Evolutionary conservation across 257 asterid species (phyloP), one percentile per base, ranked within the genome.

Genomic region (Vinca minor): DNA sequence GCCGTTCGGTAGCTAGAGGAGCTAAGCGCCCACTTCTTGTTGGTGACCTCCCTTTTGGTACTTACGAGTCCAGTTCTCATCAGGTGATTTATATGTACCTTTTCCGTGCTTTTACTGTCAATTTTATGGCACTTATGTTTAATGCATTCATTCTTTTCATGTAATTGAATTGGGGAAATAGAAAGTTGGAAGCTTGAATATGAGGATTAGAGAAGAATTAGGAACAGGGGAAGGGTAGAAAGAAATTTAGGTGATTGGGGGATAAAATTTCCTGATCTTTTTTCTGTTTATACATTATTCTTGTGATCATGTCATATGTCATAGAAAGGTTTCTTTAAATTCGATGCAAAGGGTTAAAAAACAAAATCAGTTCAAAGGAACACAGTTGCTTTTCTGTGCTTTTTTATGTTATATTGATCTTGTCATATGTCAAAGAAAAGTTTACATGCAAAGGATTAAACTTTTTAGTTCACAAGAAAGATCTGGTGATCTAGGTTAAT

Each of bases 21-120:
- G 96, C 95, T 67, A 86, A 67, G 65, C 82, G 79, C n/a, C 93
- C 96, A 13, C 76, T 92, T 35, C 95, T 92, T 14, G 83, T 89
- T 6, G 95, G 95, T 54, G 98, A 92, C 72, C 73, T 92, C 60
- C 95, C 98, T 34, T 92, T 92, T 67, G 98, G 96, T 8, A 87
- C 83, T 38, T 92, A 88, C 9, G 96, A 92, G 76, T 83, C 95
- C 71, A n/a, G n/a, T n/a, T 63, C 86, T 42, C 59, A 76, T 49
- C 95, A 92, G 95, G 98, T 88, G 50, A 41, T 14, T 31, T 34
- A 46, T 44, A 26, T 8, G 25, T 31, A 21, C 39, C 55, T n/a
- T 13, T 18, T 14, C 13, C 23, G 26, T 35, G 25, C 0, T 4
- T 8, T 12, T 50, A 8, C 38, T 13, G n/a, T 64, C 9, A 48